phyloP scores from a whole-genome alignment of 352 stramenopile species.

The Phytophthora pluvialis region DNA sequence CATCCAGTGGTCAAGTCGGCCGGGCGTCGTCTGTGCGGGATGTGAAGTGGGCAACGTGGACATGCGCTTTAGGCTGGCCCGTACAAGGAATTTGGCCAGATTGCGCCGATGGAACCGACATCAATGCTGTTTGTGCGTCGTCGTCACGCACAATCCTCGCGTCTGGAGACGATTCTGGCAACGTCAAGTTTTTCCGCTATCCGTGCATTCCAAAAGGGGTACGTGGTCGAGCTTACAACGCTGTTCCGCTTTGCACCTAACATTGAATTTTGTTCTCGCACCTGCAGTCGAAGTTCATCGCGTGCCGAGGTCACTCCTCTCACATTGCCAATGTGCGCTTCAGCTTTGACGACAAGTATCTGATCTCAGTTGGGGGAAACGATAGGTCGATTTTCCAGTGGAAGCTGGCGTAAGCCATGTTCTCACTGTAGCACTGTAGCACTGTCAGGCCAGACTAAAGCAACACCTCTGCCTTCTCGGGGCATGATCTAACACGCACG shows the following conservation, averaged over 20 bases:
- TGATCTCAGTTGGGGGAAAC: constrained; percentile 84
- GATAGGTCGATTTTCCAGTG: constrained; percentile 90
- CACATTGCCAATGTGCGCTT: constrained; percentile 88
- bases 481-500: constrained; percentile 16
- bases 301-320: constrained; percentile 71
- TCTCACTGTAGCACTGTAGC: neutral
- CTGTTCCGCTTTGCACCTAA: neutral
- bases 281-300: constrained; percentile 56
- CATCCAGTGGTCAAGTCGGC: constrained; percentile 82
- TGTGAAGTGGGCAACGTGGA: constrained; percentile 90
- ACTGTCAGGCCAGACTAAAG: neutral
- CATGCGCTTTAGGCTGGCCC: constrained; percentile 90
- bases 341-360: constrained; percentile 81
- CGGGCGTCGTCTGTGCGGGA: constrained; percentile 80
- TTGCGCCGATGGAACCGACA: constrained; percentile 81
- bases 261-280: constrained; percentile 8
- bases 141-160: constrained; percentile 73
- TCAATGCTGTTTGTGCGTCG: constrained; percentile 81
- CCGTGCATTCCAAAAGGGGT: constrained; percentile 77
- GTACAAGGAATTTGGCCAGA: constrained; percentile 92
- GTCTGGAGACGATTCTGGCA: constrained; percentile 79
- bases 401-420: constrained; percentile 49
- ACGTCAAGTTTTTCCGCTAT: constrained; percentile 91
- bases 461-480: neutral
- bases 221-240: constrained; percentile 11